Base-by-base conservation (phyloP, 352 stramenopile genomes). In the Globisporangium iwayamae region DNA sequence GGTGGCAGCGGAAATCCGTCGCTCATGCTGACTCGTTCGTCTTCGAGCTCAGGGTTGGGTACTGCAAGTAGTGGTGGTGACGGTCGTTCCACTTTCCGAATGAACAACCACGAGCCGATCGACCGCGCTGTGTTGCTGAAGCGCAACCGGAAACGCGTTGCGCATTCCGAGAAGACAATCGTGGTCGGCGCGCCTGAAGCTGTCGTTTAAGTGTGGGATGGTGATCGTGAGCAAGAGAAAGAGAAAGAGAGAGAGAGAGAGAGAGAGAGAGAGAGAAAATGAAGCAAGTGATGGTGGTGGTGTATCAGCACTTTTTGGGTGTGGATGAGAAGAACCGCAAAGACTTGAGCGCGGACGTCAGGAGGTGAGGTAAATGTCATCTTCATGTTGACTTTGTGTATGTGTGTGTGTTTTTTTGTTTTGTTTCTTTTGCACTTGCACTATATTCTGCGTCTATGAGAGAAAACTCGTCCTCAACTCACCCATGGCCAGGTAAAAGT, bases 161-260 rank as follows among this genome's bases (percentile, higher is more conserved):
- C 80, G 55, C 84, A 85, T 63, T 91, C 81, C 0, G 82, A 93
- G 69, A 90, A 90, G 68, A 94, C 81, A n/a, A 96, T 96, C 62
- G 87, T 94, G 51, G 85, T 96, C 1, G 87, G 87, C 39, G 87
- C 85, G 1, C 83, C 83, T 2, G 85, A 96, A 75, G 87, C 87
- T 57, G 79, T 81, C 43, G 87, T 96, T 41, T 96, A 88, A 76
- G 11, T 6, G 16, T 10, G 46, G 10, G 4, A 7, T 22, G 18
- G 38, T 20, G 16, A 45, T 34, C 2, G n/a, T 32, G 43, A 43
- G 32, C 13, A 25, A 41, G 4, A 45, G 8, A 39, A 22, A 20
- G 25, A 3, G 16, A 56, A 30, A 30, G 30, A 16, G 43, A 30
- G 25, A 8, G 9, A 41, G 34, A 28, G 39, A 41, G 4, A 3